Base-by-base conservation (phyloP, 768 basidiomycete species). In the Mycena maculata region DNA sequence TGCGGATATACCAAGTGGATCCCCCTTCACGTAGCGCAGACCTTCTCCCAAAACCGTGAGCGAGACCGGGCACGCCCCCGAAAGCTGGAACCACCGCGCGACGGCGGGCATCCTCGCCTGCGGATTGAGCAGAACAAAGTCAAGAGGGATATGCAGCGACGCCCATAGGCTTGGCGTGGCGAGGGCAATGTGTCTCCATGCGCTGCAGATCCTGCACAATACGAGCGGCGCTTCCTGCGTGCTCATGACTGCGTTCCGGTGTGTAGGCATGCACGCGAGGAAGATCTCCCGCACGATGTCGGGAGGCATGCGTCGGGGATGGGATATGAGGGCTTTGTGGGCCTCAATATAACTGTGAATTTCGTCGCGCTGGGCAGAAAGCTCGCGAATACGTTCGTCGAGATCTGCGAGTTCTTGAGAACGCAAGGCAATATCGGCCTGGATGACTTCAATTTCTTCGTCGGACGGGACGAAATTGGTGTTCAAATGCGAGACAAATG, bases 291-390 rank as follows among this genome's bases (percentile, higher is more conserved):
- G 63, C 3, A 65, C 20, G 18, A 65, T 50, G 25, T 65, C 63
- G 5, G 18, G 23, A 0, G 62, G 63, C 9, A 64, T 3, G 50
- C n/a, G 41, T 50, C 44, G n/a, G 0, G 7, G 18, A 1, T 38
- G 57, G 30, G 52, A 41, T 16, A 41, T 49, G 23, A 84, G 20
- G 0, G 41, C 42, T 23, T 31, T 28, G 20, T 57, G 56, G 41
- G 22, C 28, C 4, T 57, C 42, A 44, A 57, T 42, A 15, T 57
- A 45, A 11, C 2, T 18, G 13, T 57, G 25, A 2, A 57, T 12
- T 31, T 52, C 13, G 42, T 57, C 56, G 9, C 56, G 27, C n/a
- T 33, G 56, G 10, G 16, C 41, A 12, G 30, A 30, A 25, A 57
- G 42, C 13, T 57, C 41, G 55, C 55, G 55, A 20, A 57, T 44